Base-by-base conservation (phyloP, 768 basidiomycete species). In the Lactarius hengduanensis region DNA sequence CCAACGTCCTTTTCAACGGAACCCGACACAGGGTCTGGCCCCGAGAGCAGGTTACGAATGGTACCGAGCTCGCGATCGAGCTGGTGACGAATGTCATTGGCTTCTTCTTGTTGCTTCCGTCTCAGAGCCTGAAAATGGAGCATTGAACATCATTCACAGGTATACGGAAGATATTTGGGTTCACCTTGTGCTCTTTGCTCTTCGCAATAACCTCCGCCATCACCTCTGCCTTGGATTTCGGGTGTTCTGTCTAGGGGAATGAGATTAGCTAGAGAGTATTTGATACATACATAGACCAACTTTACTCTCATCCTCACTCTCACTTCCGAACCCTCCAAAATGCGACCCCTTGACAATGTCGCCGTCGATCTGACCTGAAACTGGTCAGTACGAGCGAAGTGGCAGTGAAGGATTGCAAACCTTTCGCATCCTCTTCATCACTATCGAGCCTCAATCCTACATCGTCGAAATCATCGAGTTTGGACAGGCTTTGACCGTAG, bases 191-290 rank as follows among this genome's bases (percentile, higher is more conserved):
- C 59, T 88, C 86, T 77, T 99, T 99, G 78, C 94, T 96, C 78
- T 98, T 99, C 1, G 94, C 91, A 55, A 99, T 93, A 40, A 99
- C 91, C 75, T 99, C 97, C 0, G 91, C 86, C 97, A 99, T 98
- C 67, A 98, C 92, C 73, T 99, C 96, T 2, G 92, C 89, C 77
- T 96, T 97, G 4, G 89, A 86, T 78, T 92, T 96, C 77, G 96
- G 97, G 66, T 88, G 81, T 56, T 85, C 84, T 9, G 90, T 90
- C 92, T 95, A 72, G 4, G 66, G 16, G 50, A 30, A 66, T 57
- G 26, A 47, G 50, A 63, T 60, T 38, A 63, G 55, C 22, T 58
- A 64, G 55, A 60, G 63, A 38, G 38, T 50, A 9, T 67, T 15
- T 62, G 18, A 38, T 22, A 36, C 16, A 38, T 11, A n/a, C 26